Conservation (phyloP, 1,139 yeast species). For the Diutina neorugosa region DNA sequence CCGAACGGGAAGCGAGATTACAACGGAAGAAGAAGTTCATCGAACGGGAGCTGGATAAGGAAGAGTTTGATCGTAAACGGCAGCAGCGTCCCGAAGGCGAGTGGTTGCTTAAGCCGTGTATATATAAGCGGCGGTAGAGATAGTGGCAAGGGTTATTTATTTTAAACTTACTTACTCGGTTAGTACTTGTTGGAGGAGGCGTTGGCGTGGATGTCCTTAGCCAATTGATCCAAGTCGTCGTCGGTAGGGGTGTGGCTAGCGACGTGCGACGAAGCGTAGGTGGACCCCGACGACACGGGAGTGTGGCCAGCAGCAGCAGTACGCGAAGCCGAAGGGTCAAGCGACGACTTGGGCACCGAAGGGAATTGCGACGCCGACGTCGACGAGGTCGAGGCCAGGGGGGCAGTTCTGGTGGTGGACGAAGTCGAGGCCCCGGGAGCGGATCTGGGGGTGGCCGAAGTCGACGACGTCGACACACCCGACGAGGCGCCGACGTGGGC, state of each 20-base stretch:
- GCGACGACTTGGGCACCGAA: conserved; percentile 19
- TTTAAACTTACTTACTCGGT: background rate
- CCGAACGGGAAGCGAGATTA: conserved; percentile 51
- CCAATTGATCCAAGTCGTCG: conserved; percentile 4
- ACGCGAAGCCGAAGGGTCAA: background rate
- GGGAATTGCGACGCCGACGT: conserved; percentile 36
- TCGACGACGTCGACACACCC: conserved; percentile 7
- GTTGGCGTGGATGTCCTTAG: conserved; percentile 2
- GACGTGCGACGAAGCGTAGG: background rate
- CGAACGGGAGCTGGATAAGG: conserved; percentile 54
- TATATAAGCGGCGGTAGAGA: conserved; percentile 71
- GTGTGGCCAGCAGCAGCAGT: background rate
- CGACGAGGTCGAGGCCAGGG: background rate
- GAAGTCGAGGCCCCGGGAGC: background rate
- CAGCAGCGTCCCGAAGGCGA: conserved; percentile 60
- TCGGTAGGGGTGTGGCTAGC: background rate
- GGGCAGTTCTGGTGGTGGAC: background rate
- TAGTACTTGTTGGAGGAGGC: background rate
- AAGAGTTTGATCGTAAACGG: conserved; percentile 44
- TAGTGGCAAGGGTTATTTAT: background rate
- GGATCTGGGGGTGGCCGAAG: conserved; percentile 11
- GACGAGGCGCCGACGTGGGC: conserved; percentile 10
- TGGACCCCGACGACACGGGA: background rate
- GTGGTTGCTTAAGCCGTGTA: conserved; percentile 91
- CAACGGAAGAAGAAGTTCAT: conserved; percentile 60